phyloP scores from a whole-genome alignment of 768 basidiomycete genomes.

The Trametes meyenii region DNA sequence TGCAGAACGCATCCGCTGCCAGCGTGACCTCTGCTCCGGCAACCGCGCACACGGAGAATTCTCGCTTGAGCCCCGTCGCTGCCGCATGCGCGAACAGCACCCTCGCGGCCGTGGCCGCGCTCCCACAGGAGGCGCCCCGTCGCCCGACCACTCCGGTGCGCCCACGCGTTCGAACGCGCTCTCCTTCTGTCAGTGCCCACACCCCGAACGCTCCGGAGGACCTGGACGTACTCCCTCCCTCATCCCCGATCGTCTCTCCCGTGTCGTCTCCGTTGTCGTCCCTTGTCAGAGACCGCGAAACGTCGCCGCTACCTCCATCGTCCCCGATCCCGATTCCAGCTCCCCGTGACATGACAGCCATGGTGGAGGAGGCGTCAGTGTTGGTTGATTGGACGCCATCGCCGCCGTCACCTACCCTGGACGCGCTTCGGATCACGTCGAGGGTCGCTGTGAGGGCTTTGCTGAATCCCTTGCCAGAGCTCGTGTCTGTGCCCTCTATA shows the following conservation, averaged over 20 bases:
- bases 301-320: constrained; percentile 4
- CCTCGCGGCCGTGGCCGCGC: neutral
- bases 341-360: neutral
- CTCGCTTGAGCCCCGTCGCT: neutral
- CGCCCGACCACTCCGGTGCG: constrained; percentile 11
- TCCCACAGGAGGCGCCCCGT: constrained; percentile 2
- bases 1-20: neutral
- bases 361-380: neutral
- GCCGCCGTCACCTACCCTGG: constrained; percentile 18
- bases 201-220: neutral
- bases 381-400: constrained; percentile 9
- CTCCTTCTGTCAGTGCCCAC: neutral
- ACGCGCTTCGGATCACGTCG: constrained; percentile 20
- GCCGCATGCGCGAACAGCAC: neutral
- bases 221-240: constrained; percentile 13
- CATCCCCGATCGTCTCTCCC: constrained; percentile 13
- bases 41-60: neutral
- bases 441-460: constrained; percentile 17
- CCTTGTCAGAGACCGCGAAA: neutral
- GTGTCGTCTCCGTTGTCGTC: constrained; percentile 17
- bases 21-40: neutral
- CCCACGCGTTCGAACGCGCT: constrained; percentile 9
- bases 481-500: neutral
- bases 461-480: constrained; percentile 23
- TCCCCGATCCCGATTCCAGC: constrained; percentile 16